Evolutionary conservation across 352 stramenopile genomes (phyloP).

Genomic region (Halophytophthora batemanensis): DNA sequence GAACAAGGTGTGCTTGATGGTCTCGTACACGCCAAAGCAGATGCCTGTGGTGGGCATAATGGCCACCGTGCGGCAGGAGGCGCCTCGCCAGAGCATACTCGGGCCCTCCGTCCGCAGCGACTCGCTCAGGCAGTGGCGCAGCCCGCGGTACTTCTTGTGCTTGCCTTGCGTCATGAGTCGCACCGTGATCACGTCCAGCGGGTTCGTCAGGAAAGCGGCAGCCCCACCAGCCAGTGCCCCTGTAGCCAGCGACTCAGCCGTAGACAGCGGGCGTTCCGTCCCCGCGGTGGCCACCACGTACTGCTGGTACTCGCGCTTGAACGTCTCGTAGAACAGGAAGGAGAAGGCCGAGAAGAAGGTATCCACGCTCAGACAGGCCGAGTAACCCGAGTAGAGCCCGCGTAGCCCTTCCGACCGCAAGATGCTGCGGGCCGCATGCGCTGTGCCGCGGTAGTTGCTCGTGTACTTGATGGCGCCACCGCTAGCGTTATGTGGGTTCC

Average conservation of each 20-base stretch:
- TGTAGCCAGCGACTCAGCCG: slow-evolving; percentile 50
- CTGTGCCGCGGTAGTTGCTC: slow-evolving; percentile 65
- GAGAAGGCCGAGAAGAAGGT: slow-evolving; percentile 79
- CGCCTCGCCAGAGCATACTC: slow-evolving; percentile 66
- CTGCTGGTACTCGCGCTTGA: slow-evolving; percentile 50
- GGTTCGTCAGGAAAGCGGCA: slow-evolving; percentile 76
- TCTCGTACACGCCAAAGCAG: slow-evolving; percentile 87
- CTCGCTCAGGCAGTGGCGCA: slow-evolving; percentile 58
- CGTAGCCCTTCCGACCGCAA: slow-evolving; percentile 54
- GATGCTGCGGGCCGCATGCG: slow-evolving; percentile 62
- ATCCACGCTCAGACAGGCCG: slow-evolving; percentile 75
- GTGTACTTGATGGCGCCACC: slow-evolving; percentile 66
- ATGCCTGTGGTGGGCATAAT: slow-evolving; percentile 81
- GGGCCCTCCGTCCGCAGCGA: slow-evolving; percentile 56
- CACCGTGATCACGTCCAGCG: slow-evolving; percentile 75
- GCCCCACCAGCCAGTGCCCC: slow-evolving; percentile 57
- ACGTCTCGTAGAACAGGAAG: slow-evolving; percentile 82
- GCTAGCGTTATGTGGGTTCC: slow-evolving; percentile 66
- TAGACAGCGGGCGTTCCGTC: slow-evolving; percentile 40
- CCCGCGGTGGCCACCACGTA: slow-evolving; percentile 25
- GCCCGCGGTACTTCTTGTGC: slow-evolving; percentile 53
- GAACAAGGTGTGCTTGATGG: slow-evolving; percentile 71
- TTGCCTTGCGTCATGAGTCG: slow-evolving; percentile 83
- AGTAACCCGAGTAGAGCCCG: slow-evolving; percentile 73
- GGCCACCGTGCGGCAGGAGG: slow-evolving; percentile 57